Conservation (phyloP, 805 yeast genomes). For the Kodamaea hsintzibuensis region DNA sequence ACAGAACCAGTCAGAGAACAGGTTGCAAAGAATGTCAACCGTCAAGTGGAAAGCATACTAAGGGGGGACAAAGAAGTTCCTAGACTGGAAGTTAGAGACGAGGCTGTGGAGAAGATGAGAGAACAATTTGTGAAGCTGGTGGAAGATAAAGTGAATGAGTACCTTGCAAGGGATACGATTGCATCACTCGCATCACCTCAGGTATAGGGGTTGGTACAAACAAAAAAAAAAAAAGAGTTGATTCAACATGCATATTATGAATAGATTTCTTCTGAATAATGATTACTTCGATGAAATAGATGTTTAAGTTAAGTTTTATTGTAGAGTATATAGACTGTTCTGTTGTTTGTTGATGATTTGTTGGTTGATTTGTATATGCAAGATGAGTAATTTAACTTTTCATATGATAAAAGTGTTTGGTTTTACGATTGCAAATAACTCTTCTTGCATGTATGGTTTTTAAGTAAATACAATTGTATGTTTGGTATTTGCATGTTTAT, state of each 20-base stretch:
- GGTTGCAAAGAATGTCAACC: constrained; percentile 32
- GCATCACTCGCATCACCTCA: not conserved
- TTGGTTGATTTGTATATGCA: too few species aligned
- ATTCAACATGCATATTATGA: too few species aligned
- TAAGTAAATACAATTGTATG: too few species aligned
- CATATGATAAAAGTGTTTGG: not conserved
- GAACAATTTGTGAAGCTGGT: constrained; percentile 27
- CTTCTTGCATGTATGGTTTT: too few species aligned
- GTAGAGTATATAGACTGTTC: too few species aligned
- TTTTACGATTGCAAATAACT: too few species aligned
- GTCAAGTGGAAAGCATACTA: constrained; percentile 24
- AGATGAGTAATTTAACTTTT: not conserved
- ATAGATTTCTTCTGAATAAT: too few species aligned
- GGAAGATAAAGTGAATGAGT: constrained; percentile 26
- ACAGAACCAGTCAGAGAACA: constrained; percentile 27
- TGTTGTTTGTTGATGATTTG: too few species aligned
- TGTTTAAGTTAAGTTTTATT: not conserved
- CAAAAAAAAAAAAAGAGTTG: too few species aligned
- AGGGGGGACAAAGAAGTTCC: not conserved
- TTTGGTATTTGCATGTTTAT: too few species aligned
- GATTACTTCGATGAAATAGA: too few species aligned
- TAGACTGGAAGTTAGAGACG: constrained; percentile 6
- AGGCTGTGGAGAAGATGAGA: constrained; percentile 21
- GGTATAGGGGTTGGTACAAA: not conserved
- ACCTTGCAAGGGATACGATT: constrained; percentile 1